Percentiles rank a stretch among this genome's conserved stretches.
Evolutionary conservation across 106 monocot genomes (phyloP).

Genomic region (Allium fistulosum): DNA sequence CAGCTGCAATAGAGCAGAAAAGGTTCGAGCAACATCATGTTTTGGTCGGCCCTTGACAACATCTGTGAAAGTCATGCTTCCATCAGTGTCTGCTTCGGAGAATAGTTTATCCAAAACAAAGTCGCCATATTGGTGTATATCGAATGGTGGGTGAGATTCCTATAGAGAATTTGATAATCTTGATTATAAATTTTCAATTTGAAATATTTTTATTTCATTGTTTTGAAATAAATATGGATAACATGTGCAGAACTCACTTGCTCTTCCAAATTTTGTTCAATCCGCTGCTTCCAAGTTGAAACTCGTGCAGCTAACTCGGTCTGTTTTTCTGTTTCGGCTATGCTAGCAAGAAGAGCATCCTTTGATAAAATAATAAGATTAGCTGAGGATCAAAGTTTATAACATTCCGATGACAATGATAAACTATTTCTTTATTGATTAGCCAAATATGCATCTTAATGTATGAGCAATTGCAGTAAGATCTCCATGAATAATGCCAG

Average conservation of each 20-base stretch:
- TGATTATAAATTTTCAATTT: not conserved
- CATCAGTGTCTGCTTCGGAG: constrained; percentile 25
- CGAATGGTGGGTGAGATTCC: constrained; percentile 65
- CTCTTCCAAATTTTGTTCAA: constrained; percentile 64
- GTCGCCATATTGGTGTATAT: constrained; percentile 72
- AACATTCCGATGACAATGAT: too few species aligned
- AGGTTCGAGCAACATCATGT: constrained; percentile 43
- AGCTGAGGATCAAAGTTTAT: too few species aligned
- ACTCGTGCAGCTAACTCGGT: constrained; percentile 72
- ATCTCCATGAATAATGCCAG: too few species aligned
- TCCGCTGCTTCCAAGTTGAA: constrained; percentile 83
- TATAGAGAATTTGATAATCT: constrained; percentile 6
- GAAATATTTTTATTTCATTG: not conserved
- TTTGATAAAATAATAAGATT: constrained; percentile 8
- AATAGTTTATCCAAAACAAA: constrained; percentile 59
- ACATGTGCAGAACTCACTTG: constrained; percentile 32
- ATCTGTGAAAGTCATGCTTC: constrained; percentile 42
- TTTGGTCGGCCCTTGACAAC: constrained; percentile 55
- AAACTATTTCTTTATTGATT: too few species aligned
- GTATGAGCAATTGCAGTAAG: too few species aligned
- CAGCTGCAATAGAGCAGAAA: constrained; percentile 26
- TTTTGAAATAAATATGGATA: not conserved
- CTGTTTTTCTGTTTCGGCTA: constrained; percentile 80
- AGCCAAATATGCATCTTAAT: too few species aligned
- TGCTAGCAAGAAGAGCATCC: constrained; percentile 88